A percentile compares a stretch with the other conserved stretches of the same genome.
These are phyloP conservation scores for Saccharomycopsis sp. DNA, from an alignment of 805 yeast genomes.

Conservation along the genomic window DNA sequence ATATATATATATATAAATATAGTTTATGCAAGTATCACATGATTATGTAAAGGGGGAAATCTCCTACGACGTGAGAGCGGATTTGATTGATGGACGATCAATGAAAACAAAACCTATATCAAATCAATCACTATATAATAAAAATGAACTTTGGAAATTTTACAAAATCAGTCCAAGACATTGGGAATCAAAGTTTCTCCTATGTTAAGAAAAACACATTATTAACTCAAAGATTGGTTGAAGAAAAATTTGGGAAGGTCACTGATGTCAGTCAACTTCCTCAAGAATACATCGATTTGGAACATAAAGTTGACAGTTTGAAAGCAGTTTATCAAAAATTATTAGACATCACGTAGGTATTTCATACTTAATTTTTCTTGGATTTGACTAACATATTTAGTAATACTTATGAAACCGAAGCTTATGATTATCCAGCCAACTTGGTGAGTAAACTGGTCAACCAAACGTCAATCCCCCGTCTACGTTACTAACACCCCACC, in stretches of 20 bases:
- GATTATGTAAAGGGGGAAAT: too few species aligned
- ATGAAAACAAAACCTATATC: background rate
- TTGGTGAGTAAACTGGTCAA: conserved; percentile 27
- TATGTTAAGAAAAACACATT: conserved; percentile 77
- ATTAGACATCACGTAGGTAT: conserved; percentile 38
- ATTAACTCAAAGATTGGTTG: conserved; percentile 72
- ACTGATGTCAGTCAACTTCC: conserved; percentile 83
- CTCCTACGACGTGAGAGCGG: too few species aligned
- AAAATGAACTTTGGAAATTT: conserved; percentile 13
- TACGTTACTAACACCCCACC: conserved; percentile 7
- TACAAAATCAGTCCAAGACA: conserved; percentile 20
- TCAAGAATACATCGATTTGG: conserved; percentile 70
- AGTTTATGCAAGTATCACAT: too few species aligned
- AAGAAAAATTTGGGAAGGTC: conserved; percentile 72
- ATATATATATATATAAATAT: too few species aligned
- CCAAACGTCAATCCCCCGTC: background rate
- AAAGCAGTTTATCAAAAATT: conserved; percentile 57
- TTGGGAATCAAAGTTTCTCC: conserved; percentile 32
- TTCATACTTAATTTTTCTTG: background rate
- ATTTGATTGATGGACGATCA: too few species aligned
- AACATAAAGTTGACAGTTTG: conserved; percentile 65
- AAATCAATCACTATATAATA: background rate
- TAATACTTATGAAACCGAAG: conserved; percentile 57
- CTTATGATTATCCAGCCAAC: conserved; percentile 78
- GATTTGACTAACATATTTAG: conserved; percentile 4